Evolutionary conservation across 2,329 filamentous ascomycete genomes (phyloP).

Genomic region (Exophiala bonariae): DNA sequence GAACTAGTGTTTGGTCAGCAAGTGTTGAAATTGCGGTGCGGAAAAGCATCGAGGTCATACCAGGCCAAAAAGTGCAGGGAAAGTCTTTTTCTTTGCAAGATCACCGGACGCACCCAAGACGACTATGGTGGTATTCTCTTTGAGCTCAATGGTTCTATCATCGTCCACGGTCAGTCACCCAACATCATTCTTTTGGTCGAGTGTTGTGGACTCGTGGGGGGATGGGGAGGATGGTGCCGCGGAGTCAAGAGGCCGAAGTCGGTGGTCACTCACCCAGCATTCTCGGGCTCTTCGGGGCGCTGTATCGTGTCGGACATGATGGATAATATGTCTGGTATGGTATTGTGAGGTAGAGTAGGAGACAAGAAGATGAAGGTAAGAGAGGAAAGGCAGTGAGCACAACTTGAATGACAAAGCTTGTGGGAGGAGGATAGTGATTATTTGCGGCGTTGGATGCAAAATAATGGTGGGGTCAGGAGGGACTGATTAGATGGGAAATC

Average conservation of each 20-base stretch:
- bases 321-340: conserved; percentile 13
- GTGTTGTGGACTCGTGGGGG: conserved; percentile 12
- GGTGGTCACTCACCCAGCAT: conserved; percentile 50
- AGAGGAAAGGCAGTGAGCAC: conserved; percentile 3
- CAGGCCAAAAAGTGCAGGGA: conserved; percentile 94
- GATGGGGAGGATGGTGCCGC: conserved; percentile 8
- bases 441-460: too few species aligned
- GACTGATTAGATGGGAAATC: too few species aligned
- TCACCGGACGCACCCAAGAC: conserved; percentile 97
- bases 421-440: too few species aligned
- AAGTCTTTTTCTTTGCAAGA: conserved; percentile 99
- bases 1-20: conserved; percentile 60
- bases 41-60: conserved; percentile 58
- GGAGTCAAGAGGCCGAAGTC: conserved; percentile 6
- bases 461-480: too few species aligned
- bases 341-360: too few species aligned
- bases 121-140: conserved; percentile 96
- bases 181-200: conserved; percentile 1
- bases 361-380: conserved; percentile 12
- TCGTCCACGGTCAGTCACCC: too few species aligned
- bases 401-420: not conserved
- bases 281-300: conserved; percentile 49
- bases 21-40: conserved; percentile 25
- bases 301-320: conserved; percentile 54
- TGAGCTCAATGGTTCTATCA: conserved; percentile 83